Evolutionary conservation across 2,329 filamentous ascomycete genomes (phyloP).

Genomic region (Penicillium sp.): DNA sequence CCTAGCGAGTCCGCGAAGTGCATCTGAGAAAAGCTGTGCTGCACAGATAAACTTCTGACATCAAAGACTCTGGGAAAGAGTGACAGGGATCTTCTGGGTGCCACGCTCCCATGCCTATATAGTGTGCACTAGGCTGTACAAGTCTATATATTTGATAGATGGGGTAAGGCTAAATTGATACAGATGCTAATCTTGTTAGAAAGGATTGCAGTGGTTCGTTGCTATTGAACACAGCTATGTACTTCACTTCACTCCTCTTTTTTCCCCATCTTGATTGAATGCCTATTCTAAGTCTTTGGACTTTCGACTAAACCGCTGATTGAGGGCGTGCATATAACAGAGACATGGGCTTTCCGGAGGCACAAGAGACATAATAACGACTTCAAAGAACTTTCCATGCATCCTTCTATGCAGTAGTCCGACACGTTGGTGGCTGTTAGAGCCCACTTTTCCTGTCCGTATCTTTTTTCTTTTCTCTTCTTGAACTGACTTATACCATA

Average conservation of each 20-base stretch:
- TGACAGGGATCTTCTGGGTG: not conserved
- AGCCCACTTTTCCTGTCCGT: conserved; percentile 4
- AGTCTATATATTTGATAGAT: not conserved
- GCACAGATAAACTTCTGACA: conserved; percentile 23
- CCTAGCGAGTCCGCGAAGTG: conserved; percentile 22
- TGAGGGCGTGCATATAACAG: conserved; percentile 4
- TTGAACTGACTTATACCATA: not conserved
- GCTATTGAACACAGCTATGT: not conserved
- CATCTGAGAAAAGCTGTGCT: conserved; percentile 12
- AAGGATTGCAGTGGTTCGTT: not conserved
- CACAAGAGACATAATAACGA: not conserved
- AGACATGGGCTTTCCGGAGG: not conserved
- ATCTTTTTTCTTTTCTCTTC: not conserved
- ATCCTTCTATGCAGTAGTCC: conserved; percentile 32
- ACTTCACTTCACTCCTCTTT: not conserved
- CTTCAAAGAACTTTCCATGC: conserved; percentile 33
- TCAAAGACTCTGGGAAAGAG: conserved; percentile 7
- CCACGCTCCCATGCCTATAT: not conserved
- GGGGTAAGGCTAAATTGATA: not conserved
- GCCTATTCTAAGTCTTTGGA: not conserved
- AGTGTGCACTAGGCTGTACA: not conserved
- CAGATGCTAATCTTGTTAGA: not conserved
- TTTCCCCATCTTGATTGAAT: not conserved
- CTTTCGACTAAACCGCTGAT: conserved; percentile 14
- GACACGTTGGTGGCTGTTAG: conserved; percentile 21